These are phyloP conservation scores for Piper betle DNA, from an alignment of 164 flowering plant genomes.

Conservation along the genomic window DNA sequence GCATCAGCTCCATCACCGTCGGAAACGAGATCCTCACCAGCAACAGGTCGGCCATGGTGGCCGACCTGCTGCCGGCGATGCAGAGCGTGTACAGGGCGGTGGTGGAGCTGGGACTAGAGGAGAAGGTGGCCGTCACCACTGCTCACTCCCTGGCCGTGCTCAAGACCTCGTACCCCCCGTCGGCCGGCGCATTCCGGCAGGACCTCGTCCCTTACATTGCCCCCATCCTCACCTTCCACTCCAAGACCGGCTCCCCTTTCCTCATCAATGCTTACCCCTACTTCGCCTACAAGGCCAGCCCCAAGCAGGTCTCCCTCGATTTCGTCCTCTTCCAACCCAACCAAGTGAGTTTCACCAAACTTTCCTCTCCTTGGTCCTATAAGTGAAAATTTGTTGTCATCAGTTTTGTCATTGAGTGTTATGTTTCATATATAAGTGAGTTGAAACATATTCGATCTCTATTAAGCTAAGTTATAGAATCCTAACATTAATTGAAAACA, in stretches of 20 bases:
- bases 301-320: slow-evolving; percentile 3
- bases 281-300: slow-evolving; percentile 49
- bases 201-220: slow-evolving; percentile 24
- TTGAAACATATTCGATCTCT: no score
- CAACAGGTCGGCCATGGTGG: slow-evolving; percentile 5
- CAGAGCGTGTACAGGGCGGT: slow-evolving; percentile 38
- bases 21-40: slow-evolving; percentile 51
- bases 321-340: not conserved
- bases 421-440: no score
- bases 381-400: no score
- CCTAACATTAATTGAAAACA: no score
- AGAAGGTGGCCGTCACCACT: slow-evolving; percentile 46
- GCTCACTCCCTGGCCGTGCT: slow-evolving; percentile 58
- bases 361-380: not conserved
- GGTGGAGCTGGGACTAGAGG: slow-evolving; percentile 25
- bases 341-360: not conserved
- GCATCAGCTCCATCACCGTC: slow-evolving; percentile 35
- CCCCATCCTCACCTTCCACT: slow-evolving; percentile 27
- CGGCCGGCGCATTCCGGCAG: slow-evolving; percentile 31
- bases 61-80: slow-evolving; percentile 42
- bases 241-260: slow-evolving; percentile 45
- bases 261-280: slow-evolving; percentile 67
- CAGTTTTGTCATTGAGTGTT: no score
- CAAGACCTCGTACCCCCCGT: slow-evolving; percentile 52
- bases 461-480: no score